A percentile compares a stretch with the other conserved stretches of the same genome.
phyloP scores from a whole-genome alignment of 148 eudicot genomes.

The Rhododendron kiyosumense region DNA sequence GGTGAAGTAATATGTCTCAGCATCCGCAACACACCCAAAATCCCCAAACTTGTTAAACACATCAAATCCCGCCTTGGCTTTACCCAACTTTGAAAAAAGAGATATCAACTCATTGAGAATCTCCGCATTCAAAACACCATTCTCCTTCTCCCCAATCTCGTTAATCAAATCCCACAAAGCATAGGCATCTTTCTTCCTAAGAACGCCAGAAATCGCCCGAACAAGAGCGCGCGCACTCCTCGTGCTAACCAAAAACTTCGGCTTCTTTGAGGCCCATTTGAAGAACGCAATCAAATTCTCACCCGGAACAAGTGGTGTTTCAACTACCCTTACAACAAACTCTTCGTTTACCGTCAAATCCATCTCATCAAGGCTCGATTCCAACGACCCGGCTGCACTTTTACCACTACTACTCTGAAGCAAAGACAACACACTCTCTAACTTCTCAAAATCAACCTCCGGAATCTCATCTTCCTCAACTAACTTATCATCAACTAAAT shows the following conservation, averaged over 20 bases:
- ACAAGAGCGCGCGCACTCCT: constrained; percentile 39
- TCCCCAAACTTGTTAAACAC: constrained; percentile 71
- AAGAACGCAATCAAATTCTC: constrained; percentile 54
- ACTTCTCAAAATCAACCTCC: constrained; percentile 38
- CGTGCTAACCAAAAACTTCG: constrained; percentile 24
- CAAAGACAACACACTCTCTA: constrained; percentile 54
- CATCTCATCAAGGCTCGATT: constrained; percentile 38
- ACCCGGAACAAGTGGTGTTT: constrained; percentile 48
- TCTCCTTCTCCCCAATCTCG: constrained; percentile 52
- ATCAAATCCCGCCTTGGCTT: constrained; percentile 73
- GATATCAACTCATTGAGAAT: constrained; percentile 61
- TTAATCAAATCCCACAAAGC: constrained; percentile 75
- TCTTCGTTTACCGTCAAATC: constrained; percentile 44
- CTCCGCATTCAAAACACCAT: constrained; percentile 34
- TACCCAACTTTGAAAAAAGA: constrained; percentile 49
- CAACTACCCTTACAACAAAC: constrained; percentile 54
- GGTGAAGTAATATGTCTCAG: constrained; percentile 62
- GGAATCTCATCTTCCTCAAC: constrained; percentile 10
- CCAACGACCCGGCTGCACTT: constrained; percentile 38
- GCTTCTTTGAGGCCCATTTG: constrained; percentile 49
- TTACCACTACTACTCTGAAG: constrained; percentile 40
- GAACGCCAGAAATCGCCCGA: constrained; percentile 25
- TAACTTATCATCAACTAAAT: neutral
- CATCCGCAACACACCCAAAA: constrained; percentile 49
- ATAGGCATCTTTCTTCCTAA: constrained; percentile 37